Evolutionary conservation across 371 early-diverging fungal genomes (phyloP), one percentile per base, ranked within the genome.

Genomic region (Mucor plumbeus): DNA sequence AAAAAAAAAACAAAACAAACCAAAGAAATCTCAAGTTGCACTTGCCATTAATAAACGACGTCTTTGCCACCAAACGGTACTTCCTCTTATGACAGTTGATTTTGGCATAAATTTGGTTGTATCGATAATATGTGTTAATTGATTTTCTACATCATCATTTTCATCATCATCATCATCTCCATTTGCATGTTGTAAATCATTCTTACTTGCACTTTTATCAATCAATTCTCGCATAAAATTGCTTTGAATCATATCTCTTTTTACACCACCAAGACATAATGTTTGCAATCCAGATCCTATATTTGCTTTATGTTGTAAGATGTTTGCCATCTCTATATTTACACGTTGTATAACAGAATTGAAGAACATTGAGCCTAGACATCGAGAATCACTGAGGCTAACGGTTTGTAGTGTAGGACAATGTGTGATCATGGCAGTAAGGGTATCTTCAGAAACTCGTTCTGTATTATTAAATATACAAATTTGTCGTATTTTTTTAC

Each of bases 61-160:
- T 53, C 80, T 73, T 65, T 80, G 75, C 83, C 80, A 83, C 80
- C 83, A 83, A 48, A 83, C 68, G 3, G 80, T 74, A 48, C 65
- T 78, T 61, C 77, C 80, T 59, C 78, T 65, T 58, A 83, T 72
- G 13, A 80, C 76, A 33, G 73, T 76, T 17, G 67, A 61, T 61
- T 74, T 82, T 60, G 72, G 75, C 68, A 74, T 70, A 59, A 76
- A 70, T 41, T 69, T 63, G 14, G 70, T 64, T 43, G 74, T 65
- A 39, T 65, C 57, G 19, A 57, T 61, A 33, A 63, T 44, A 61
- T 68, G 67, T 38, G 69, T 33, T 14, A 70, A 55, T 50, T 71
- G 65, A 63, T 65, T 63, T 13, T 47, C 56, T 11, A 65, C 55
- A 10, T 65, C 48, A 9, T 72, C 71, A 38, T 47, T 21, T 14